These are phyloP conservation scores for Trichoderma atrobrunneum DNA, from an alignment of 2,329 filamentous ascomycete genomes.

Conservation along the genomic window DNA sequence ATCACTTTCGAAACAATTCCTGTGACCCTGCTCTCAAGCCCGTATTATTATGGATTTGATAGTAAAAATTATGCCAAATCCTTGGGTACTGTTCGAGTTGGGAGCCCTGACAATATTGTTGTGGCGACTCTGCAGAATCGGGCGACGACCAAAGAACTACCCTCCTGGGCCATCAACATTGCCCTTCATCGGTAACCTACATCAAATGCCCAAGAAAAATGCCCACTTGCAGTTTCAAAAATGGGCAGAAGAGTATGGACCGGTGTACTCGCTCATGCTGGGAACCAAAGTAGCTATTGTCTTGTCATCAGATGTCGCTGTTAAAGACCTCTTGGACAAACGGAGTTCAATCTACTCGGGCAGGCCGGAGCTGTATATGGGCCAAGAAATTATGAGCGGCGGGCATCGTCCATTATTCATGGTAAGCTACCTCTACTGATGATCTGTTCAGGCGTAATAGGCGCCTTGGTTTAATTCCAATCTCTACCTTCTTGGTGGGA, in stretches of 20 bases:
- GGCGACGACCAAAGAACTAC: slow-evolving; percentile 1
- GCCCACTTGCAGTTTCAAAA: slow-evolving; percentile 31
- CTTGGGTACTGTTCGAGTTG: neutral
- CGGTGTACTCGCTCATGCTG: slow-evolving; percentile 50
- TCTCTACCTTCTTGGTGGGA: neutral
- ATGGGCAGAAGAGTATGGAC: slow-evolving; percentile 52
- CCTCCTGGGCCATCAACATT: slow-evolving; percentile 9
- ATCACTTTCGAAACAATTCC: neutral
- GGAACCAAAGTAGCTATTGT: slow-evolving; percentile 49
- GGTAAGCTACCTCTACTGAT: neutral
- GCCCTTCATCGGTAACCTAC: slow-evolving; percentile 6
- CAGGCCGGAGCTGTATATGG: slow-evolving; percentile 4
- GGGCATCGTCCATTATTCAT: neutral
- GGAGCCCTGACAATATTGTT: neutral
- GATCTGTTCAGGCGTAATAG: neutral
- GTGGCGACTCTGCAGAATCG: neutral
- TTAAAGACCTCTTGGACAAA: slow-evolving; percentile 53
- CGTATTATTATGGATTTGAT: neutral
- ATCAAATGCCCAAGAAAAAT: slow-evolving; percentile 4
- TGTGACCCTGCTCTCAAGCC: neutral
- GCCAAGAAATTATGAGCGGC: slow-evolving; percentile 9
- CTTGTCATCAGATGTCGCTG: slow-evolving; percentile 41
- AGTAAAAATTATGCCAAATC: neutral
- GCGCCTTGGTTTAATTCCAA: too few species aligned
- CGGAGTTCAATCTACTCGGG: slow-evolving; percentile 37